These are phyloP conservation scores for Dictyostelium brefeldianum DNA, from an alignment of 78 protist genomes.

Conservation along the genomic window DNA sequence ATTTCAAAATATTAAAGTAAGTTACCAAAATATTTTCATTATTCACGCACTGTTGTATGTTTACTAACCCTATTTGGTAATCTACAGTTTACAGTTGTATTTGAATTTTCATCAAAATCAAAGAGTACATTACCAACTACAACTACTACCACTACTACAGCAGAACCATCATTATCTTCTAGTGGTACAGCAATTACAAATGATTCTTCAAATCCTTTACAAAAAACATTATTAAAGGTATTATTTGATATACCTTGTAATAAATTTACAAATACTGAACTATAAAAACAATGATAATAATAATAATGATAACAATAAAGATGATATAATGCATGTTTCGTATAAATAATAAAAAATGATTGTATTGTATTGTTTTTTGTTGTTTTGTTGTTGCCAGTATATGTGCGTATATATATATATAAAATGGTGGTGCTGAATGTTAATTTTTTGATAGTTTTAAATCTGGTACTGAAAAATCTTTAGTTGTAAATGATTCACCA, in stretches of 20 bases:
- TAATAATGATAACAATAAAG: not conserved
- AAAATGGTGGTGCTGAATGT: not conserved
- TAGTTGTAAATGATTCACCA: conserved; percentile 90
- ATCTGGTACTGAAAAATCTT: conserved; percentile 45
- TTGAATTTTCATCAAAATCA: conserved; percentile 17
- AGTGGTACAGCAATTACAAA: not conserved
- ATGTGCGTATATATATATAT: not conserved
- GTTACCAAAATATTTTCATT: not conserved
- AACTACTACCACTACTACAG: not conserved
- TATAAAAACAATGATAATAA: not conserved
- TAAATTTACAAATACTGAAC: conserved; percentile 39
- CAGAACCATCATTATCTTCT: not conserved
- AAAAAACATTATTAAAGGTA: conserved; percentile 23
- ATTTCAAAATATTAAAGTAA: conserved; percentile 19
- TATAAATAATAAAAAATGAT: no score
- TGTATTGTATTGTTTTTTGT: not conserved
- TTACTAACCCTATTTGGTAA: no score
- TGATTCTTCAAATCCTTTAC: not conserved
- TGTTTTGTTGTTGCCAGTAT: not conserved
- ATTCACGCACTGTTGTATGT: no score
- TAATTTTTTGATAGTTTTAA: conserved; percentile 14
- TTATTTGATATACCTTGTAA: conserved; percentile 55
- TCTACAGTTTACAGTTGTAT: not conserved
- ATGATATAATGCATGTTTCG: not conserved
- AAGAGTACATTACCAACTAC: not conserved